Conservation (phyloP, 169 alveolate species). For the Plasmodium falciparum region DNA sequence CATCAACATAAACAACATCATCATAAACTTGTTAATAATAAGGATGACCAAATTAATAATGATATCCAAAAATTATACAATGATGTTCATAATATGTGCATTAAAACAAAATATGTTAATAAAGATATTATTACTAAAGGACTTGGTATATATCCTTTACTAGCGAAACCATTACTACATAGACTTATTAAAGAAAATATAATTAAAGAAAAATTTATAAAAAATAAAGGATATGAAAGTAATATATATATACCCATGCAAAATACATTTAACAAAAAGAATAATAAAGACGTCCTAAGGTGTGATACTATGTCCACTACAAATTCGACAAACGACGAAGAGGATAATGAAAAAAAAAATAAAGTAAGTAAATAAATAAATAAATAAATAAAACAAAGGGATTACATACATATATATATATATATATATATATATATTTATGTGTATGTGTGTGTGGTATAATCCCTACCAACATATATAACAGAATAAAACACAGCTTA, state of each 20-base stretch:
- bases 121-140: conserved; percentile 68
- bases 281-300: background rate
- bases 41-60: conserved; percentile 20
- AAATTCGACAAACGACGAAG: no score
- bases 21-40: conserved; percentile 1
- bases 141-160: conserved; percentile 48
- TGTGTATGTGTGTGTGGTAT: no score
- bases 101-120: conserved; percentile 46
- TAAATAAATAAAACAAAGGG: no score
- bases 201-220: conserved; percentile 30
- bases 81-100: conserved; percentile 58
- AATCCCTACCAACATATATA: no score
- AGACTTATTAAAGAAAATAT: conserved; percentile 62
- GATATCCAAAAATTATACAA: conserved; percentile 61
- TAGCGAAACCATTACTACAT: conserved; percentile 57
- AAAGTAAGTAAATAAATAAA: background rate
- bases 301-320: no score
- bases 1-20: background rate
- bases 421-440: no score
- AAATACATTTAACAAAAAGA: conserved; percentile 4
- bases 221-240: conserved; percentile 75
- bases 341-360: background rate
- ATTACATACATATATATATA: no score
- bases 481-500: no score
- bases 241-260: conserved; percentile 52